Evolutionary conservation across 139 green algal genomes (phyloP), one percentile per base, ranked within the genome.

Genomic region (Klebsormidium nitens): DNA sequence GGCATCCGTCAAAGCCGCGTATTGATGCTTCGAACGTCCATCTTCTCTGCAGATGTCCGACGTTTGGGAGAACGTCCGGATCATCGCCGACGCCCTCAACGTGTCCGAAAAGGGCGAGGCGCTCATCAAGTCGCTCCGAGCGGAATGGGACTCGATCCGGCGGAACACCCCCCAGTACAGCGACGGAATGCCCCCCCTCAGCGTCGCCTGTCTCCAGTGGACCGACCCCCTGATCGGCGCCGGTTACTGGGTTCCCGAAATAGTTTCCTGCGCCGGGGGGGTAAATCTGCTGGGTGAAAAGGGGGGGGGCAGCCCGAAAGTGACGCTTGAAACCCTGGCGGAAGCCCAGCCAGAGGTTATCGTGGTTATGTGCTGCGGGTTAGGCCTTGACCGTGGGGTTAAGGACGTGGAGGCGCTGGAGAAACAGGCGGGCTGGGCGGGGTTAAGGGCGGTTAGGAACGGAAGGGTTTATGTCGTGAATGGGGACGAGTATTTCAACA

Each of bases 211-310:
- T 46, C 71, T 78, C 28, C 64, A 78, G 68, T 78, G 71, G 71
- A 19, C 71, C 40, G 71, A 67, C 37, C 71, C 71, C 29, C 46
- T 78, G 52, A 78, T 78, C 47, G 71, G 71, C 11, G 68, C 66
- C 37, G 71, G 71, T 2, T 78, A 64, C 68, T 78, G 71, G 71
- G 69, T 78, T n/a, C 65, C 71, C 34, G 71, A 78, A 39, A 69
- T 78, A 23, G 64, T 78, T 3, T 36, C 40, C 4, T 75, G 32
- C 35, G 71, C 71, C 17, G 71, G 71, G 14, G 64, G 71, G 1
- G 31, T 29, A n/a, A 68, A 23, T 34, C 26, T 75, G 5, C 37
- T 69, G 19, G 71, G 66, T 23, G 46, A 63, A 48, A 36, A 50
- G 40, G 37, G 71, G 40, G 4, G 48, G 34, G 46, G n/a, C 8